phyloP scores from a whole-genome alignment of 805 yeast genomes.

The Wickerhamomyces canadensis region DNA sequence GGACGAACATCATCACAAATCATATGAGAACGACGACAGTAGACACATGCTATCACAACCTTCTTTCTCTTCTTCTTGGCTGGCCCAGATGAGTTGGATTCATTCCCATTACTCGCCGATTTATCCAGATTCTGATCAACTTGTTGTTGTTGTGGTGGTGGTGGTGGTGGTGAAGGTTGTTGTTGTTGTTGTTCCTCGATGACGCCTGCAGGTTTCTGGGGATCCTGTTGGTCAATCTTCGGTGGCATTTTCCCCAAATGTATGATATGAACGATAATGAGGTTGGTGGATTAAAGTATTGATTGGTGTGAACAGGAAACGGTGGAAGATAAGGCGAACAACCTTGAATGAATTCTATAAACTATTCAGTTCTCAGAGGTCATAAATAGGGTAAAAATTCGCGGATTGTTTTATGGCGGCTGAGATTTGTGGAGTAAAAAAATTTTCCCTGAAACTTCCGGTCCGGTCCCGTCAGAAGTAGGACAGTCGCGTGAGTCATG shows the following conservation, averaged over 20 bases:
- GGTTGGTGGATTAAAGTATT: too few species aligned
- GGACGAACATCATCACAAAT: slow-evolving; percentile 81
- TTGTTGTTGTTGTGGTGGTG: too few species aligned
- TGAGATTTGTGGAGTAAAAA: slow-evolving; percentile 1
- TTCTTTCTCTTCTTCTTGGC: slow-evolving; percentile 40
- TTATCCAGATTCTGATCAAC: background rate
- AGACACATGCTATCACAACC: slow-evolving; percentile 63
- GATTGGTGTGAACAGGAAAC: too few species aligned
- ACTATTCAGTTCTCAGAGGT: too few species aligned
- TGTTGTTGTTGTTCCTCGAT: too few species aligned
- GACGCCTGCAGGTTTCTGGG: too few species aligned
- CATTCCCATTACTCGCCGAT: background rate
- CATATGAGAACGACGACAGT: slow-evolving; percentile 91
- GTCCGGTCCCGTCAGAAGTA: background rate
- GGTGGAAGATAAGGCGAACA: too few species aligned
- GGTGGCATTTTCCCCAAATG: too few species aligned
- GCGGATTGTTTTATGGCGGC: background rate
- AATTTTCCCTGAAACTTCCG: background rate
- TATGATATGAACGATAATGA: too few species aligned
- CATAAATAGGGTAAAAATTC: background rate
- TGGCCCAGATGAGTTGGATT: slow-evolving; percentile 4
- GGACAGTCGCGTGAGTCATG: background rate
- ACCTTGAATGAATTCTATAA: too few species aligned
- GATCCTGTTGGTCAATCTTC: too few species aligned
- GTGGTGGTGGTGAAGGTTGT: too few species aligned